phyloP scores from a whole-genome alignment of 2,329 filamentous ascomycete species.

The Polytolypa hystricis region DNA sequence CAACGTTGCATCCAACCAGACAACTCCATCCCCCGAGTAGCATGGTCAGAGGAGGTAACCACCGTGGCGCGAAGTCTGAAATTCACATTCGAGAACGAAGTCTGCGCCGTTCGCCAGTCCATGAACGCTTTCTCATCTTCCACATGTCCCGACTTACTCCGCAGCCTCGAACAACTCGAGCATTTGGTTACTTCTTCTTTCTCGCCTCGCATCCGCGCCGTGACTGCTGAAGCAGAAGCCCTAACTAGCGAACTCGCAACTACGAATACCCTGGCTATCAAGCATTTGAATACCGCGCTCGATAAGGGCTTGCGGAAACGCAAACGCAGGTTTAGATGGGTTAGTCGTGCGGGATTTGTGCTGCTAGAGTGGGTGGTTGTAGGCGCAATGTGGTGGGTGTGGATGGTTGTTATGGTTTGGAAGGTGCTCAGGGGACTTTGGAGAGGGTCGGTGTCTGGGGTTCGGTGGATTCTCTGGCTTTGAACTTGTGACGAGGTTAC shows the following conservation, averaged over 20 bases:
- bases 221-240: constrained; percentile 69
- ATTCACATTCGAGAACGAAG: constrained; percentile 35
- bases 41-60: constrained; percentile 42
- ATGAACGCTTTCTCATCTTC: constrained; percentile 37
- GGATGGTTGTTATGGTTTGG: constrained; percentile 73
- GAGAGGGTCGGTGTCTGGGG: constrained; percentile 46
- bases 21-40: constrained; percentile 29
- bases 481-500: constrained; percentile 25
- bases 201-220: constrained; percentile 50
- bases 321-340: constrained; percentile 62
- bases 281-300: constrained; percentile 67
- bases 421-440: constrained; percentile 54
- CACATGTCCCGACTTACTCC: constrained; percentile 34
- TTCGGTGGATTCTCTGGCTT: constrained; percentile 79
- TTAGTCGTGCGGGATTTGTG: constrained; percentile 66
- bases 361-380: constrained; percentile 79
- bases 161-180: constrained; percentile 34
- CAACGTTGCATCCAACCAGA: constrained; percentile 20
- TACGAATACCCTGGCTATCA: constrained; percentile 66
- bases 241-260: constrained; percentile 65
- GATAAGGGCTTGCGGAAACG: constrained; percentile 58
- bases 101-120: constrained; percentile 32
- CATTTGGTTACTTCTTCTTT: constrained; percentile 39
- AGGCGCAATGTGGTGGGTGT: constrained; percentile 87
- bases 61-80: constrained; percentile 43